These are phyloP conservation scores for Myotisia sp. DNA, from an alignment of 2,329 filamentous ascomycete species.

Conservation along the genomic window DNA sequence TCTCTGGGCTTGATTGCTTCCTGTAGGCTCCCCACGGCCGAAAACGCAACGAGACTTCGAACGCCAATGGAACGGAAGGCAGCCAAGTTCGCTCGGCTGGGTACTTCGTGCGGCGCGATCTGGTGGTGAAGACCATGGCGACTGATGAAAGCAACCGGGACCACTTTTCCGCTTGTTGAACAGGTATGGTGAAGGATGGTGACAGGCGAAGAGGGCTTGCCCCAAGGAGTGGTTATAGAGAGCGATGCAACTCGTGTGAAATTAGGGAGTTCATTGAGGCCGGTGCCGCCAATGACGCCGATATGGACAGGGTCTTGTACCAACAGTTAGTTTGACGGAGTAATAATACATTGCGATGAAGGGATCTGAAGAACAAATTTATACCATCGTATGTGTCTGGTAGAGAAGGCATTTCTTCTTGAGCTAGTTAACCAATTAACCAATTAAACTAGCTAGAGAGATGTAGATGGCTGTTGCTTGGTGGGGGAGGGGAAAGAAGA, in stretches of 20 bases:
- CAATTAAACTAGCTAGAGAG: no score
- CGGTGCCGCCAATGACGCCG: slow-evolving; percentile 85
- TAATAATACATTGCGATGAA: not conserved
- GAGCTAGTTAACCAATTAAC: no score
- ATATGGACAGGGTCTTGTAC: slow-evolving; percentile 56
- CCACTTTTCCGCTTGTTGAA: slow-evolving; percentile 46
- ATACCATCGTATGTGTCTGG: no score
- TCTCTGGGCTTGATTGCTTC: slow-evolving; percentile 91
- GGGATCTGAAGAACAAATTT: no score
- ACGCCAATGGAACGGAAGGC: slow-evolving; percentile 85
- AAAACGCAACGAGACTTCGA: slow-evolving; percentile 83
- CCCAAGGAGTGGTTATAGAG: slow-evolving; percentile 75
- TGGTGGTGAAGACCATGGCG: slow-evolving; percentile 84
- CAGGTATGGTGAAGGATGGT: slow-evolving; percentile 77
- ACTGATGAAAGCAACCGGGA: slow-evolving; percentile 74
- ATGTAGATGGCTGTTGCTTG: no score
- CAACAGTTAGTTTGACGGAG: no score
- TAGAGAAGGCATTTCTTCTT: slow-evolving; percentile 9
- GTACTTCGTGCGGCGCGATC: slow-evolving; percentile 87
- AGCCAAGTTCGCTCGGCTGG: slow-evolving; percentile 89
- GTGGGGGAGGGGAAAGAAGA: no score
- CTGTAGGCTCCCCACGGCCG: slow-evolving; percentile 79
- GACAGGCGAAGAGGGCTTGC: slow-evolving; percentile 60
- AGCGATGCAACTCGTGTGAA: slow-evolving; percentile 74
- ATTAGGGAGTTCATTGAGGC: slow-evolving; percentile 71